phyloP scores from a whole-genome alignment of 805 yeast genomes.

The Metschnikowia vanudenii region DNA sequence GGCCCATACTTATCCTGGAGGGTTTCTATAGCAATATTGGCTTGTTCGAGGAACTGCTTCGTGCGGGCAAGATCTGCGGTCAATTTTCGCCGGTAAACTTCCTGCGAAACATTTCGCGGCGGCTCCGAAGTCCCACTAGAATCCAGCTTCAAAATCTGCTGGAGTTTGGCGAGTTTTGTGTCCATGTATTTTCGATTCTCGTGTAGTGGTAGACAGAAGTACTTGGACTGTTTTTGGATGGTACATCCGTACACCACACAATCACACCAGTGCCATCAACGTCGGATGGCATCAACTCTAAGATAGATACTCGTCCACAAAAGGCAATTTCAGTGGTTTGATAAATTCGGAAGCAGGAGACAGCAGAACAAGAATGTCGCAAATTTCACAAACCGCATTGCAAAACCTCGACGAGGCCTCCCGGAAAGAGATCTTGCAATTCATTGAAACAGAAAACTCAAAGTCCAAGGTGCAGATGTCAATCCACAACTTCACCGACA shows the following conservation, averaged over 20 bases:
- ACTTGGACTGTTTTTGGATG: too few species aligned
- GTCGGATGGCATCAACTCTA: too few species aligned
- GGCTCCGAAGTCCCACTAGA: neutral
- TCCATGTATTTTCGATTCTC: conserved; percentile 6
- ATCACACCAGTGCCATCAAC: too few species aligned
- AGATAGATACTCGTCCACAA: too few species aligned
- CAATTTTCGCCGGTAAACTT: conserved; percentile 13
- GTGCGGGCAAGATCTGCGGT: conserved; percentile 18
- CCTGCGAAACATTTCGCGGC: conserved; percentile 10
- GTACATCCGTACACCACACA: conserved; percentile 15
- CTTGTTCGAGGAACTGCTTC: conserved; percentile 14
- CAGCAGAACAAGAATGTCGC: conserved; percentile 27
- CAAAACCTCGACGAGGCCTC: conserved; percentile 59
- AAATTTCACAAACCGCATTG: conserved; percentile 35
- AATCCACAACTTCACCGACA: conserved; percentile 83
- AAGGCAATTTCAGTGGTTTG: too few species aligned
- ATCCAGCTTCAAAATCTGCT: neutral
- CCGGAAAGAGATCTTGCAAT: conserved; percentile 69
- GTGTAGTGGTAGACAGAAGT: too few species aligned
- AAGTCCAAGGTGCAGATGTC: conserved; percentile 85
- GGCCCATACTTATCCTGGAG: conserved; percentile 8
- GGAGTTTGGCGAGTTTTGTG: conserved; percentile 2
- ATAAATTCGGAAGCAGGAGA: neutral
- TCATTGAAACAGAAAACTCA: conserved; percentile 79
- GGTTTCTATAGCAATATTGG: conserved; percentile 13